These are phyloP conservation scores for Penicillium angulare DNA, from an alignment of 495 filamentous ascomycete genomes.

Conservation along the genomic window DNA sequence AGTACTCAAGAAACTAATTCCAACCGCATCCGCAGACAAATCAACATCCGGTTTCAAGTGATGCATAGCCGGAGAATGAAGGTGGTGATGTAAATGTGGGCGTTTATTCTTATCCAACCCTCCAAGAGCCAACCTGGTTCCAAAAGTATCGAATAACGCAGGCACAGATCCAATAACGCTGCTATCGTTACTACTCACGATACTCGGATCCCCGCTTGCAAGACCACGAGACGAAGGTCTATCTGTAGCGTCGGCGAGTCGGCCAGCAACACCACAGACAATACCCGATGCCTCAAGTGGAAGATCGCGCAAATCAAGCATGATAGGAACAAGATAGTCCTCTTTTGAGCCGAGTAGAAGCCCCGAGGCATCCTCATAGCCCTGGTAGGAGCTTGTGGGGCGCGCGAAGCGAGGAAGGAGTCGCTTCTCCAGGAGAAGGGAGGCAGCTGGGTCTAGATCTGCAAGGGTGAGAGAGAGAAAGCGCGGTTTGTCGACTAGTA, in stretches of 20 bases:
- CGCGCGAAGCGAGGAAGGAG: constrained; percentile 57
- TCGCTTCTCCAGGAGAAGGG: constrained; percentile 73
- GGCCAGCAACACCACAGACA: constrained; percentile 85
- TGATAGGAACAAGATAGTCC: constrained; percentile 82
- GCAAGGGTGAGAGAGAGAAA: constrained; percentile 89
- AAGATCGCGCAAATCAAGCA: constrained; percentile 76
- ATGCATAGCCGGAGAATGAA: constrained; percentile 19
- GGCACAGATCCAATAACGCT: constrained; percentile 19
- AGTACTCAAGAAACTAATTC: constrained; percentile 88
- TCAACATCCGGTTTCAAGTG: constrained; percentile 42
- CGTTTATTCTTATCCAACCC: constrained; percentile 10
- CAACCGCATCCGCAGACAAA: constrained; percentile 57
- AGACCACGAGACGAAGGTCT: constrained; percentile 5
- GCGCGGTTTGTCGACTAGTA: constrained; percentile 66
- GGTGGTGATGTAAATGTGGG: constrained; percentile 5
- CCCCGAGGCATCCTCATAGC: constrained; percentile 36
- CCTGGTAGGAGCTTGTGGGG: constrained; percentile 47
- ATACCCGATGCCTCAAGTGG: constrained; percentile 91
- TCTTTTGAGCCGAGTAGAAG: constrained; percentile 77
- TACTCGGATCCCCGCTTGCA: constrained; percentile 11
- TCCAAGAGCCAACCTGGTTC: constrained; percentile 8
- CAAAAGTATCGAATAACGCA: constrained; percentile 18
- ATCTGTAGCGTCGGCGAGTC: constrained; percentile 59
- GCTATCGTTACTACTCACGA: constrained; percentile 9
- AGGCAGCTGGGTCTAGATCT: constrained; percentile 73